Conservation (phyloP, 164 flowering plant genomes). For the Stephania cephalantha region DNA sequence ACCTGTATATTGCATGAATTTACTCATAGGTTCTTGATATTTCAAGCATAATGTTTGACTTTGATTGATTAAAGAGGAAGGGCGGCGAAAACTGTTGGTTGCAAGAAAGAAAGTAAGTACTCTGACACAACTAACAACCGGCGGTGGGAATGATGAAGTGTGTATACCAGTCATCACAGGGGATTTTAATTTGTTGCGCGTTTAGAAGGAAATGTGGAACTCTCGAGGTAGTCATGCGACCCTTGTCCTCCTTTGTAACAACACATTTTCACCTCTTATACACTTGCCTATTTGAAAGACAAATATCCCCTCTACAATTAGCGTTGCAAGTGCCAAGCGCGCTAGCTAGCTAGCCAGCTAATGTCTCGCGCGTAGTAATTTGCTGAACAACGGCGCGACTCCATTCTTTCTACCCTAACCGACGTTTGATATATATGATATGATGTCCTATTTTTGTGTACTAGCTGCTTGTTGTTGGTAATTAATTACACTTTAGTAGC, state of each 20-base stretch:
- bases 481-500: background rate
- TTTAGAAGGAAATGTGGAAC: background rate
- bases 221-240: background rate
- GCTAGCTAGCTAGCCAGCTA: too few species aligned
- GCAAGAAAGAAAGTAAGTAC: background rate
- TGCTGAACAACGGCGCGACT: background rate
- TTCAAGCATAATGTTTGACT: background rate
- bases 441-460: background rate
- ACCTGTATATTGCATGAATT: background rate
- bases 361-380: too few species aligned
- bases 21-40: background rate
- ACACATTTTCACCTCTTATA: background rate
- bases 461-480: background rate
- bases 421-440: background rate
- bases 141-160: background rate
- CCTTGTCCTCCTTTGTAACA: background rate
- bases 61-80: background rate
- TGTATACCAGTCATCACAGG: background rate
- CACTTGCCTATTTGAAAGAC: background rate
- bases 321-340: too few species aligned
- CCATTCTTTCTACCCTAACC: background rate
- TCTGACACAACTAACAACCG: background rate
- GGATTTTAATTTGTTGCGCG: too few species aligned
- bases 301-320: background rate
- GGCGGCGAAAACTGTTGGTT: background rate